Base-by-base conservation (phyloP, 2,329 filamentous ascomycete species). In the Diplodia seriata region DNA sequence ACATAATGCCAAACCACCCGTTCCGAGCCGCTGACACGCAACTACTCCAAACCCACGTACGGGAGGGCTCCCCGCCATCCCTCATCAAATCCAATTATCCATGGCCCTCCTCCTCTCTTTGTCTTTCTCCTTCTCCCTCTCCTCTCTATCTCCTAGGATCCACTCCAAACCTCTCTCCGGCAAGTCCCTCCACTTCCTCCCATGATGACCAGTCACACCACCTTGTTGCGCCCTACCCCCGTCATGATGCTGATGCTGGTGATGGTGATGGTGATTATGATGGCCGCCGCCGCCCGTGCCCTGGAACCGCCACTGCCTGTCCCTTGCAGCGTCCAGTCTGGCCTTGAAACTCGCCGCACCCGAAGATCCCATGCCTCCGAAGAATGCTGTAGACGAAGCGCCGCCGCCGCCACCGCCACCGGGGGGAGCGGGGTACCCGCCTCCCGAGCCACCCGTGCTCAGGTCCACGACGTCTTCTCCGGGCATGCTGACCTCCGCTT, bases 91-190 rank as follows among this genome's bases (percentile, higher is more conserved):
- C 66, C 57, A 62, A 38, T 55, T 56, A 55, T 68, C 66, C 47
- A 55, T 55, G 33, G 23, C 57, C 49, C 66, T 54, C 56, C 57
- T 54, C 55, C 63, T 49, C 47, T 69, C 68, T 54, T 69, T 69
- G 18, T 78, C 75, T 38, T 73, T 76, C 36, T 69, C 68, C 29
- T 55, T 69, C 63, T 69, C 63, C 47, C 68, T 53, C 18, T 66
- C 31, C 64, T 70, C 71, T 6, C 69, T 71, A 66, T 70, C 74
- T 5, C 76, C 75, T 64, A 75, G 78, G 29, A 78, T 66, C 77
- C 77, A 79, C 0, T 75, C 76, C 29, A 78, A 75, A 1, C 76
- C 72, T 9, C 78, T 74, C 3, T 72, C 76, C 69, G 59, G 59
- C 47, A 63, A 63, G 1, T 9, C 59, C 15, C 26, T 63, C 59